Conservation (phyloP, 1,284 basidiomycete species). For the Mycosarcoma maydis region DNA sequence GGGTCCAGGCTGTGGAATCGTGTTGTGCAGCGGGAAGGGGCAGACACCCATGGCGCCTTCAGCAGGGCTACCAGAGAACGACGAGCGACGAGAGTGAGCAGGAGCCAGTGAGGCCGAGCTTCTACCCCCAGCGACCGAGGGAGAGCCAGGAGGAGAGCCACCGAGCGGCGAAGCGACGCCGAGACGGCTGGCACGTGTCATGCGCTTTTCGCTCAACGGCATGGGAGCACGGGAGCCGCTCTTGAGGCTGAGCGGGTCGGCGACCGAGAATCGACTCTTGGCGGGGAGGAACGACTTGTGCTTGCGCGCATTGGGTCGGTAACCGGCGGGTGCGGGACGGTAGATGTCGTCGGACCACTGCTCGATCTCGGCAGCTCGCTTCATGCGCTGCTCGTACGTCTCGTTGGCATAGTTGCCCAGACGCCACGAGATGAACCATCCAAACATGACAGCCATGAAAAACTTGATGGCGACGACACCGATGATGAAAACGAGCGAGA, state of each 20-base stretch:
- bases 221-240: constrained; percentile 34
- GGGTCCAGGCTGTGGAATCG: constrained; percentile 88
- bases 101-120: constrained; percentile 80
- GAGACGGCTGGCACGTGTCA: constrained; percentile 41
- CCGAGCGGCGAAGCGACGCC: constrained; percentile 52
- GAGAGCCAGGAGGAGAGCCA: constrained; percentile 79
- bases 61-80: constrained; percentile 48
- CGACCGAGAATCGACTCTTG: constrained; percentile 71
- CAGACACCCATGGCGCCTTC: constrained; percentile 60
- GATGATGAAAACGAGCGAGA: constrained; percentile 96
- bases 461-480: constrained; percentile 96
- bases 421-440: constrained; percentile 95
- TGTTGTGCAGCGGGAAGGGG: constrained; percentile 89
- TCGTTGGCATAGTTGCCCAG: constrained; percentile 93
- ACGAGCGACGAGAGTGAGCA: constrained; percentile 57
- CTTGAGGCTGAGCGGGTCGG: constrained; percentile 55
- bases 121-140: constrained; percentile 77
- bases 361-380: constrained; percentile 89
- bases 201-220: constrained; percentile 49
- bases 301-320: constrained; percentile 79
- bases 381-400: constrained; percentile 93
- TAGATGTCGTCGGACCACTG: constrained; percentile 97
- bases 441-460: constrained; percentile 93
- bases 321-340: constrained; percentile 86
- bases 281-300: constrained; percentile 78